phyloP scores from a whole-genome alignment of 179 eudicot genomes.

The Corrigiola litoralis region DNA sequence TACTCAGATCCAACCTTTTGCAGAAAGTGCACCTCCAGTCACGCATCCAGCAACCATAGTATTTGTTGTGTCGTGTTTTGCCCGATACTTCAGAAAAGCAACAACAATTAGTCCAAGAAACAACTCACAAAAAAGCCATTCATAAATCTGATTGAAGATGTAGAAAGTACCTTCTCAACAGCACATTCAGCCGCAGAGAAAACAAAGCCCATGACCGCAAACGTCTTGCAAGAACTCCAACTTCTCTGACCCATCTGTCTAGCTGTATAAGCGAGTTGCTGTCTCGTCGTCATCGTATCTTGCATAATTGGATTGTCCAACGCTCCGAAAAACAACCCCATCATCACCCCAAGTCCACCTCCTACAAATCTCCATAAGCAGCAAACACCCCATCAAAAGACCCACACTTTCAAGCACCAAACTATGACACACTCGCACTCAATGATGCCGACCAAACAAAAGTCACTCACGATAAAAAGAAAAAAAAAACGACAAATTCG shows the following conservation, averaged over 20 bases:
- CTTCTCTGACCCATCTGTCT: conserved; percentile 89
- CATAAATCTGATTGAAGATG: conserved; percentile 9
- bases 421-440: background rate
- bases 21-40: conserved; percentile 82
- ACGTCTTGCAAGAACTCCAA: conserved; percentile 86
- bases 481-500: no score
- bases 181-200: conserved; percentile 88
- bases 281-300: conserved; percentile 66
- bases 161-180: conserved; percentile 67
- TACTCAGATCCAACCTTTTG: conserved; percentile 46
- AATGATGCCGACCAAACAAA: background rate
- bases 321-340: conserved; percentile 84
- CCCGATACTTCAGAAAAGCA: conserved; percentile 58
- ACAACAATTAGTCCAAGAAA: conserved; percentile 14
- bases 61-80: conserved; percentile 82
- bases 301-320: conserved; percentile 74
- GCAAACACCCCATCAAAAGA: background rate
- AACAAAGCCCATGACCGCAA: conserved; percentile 80
- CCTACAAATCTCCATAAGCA: conserved; percentile 33
- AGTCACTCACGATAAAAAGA: no score
- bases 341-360: conserved; percentile 78
- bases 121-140: background rate
- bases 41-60: conserved; percentile 85
- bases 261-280: conserved; percentile 59
- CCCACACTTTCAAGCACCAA: background rate